Evolutionary conservation across 164 flowering plant genomes (phyloP).

Genomic region (Dillenia turbinata): DNA sequence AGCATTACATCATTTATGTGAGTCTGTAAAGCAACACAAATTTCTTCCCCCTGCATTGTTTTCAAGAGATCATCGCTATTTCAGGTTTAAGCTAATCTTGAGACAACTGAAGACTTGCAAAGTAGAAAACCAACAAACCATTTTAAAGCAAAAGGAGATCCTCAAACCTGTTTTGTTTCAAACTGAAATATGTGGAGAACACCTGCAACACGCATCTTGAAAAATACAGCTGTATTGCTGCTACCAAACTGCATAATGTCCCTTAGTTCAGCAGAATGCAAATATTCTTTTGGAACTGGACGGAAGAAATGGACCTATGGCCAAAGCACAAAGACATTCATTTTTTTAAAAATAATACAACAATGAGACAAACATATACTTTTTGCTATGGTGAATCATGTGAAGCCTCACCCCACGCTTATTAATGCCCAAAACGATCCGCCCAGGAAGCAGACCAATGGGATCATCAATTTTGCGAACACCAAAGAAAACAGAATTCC

Average conservation of each 20-base stretch:
- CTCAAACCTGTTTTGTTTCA: conserved; percentile 91
- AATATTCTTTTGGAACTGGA: conserved; percentile 98
- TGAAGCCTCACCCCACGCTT: conserved; percentile 76
- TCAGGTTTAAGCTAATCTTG: background rate
- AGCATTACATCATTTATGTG: conserved; percentile 99
- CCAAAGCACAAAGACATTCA: conserved; percentile 8
- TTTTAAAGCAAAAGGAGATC: background rate
- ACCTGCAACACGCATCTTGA: conserved; percentile 99
- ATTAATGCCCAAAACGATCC: conserved; percentile 85
- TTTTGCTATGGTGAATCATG: conserved; percentile 10
- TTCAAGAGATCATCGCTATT: background rate
- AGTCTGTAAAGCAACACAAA: conserved; percentile 98
- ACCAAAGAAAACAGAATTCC: conserved; percentile 89
- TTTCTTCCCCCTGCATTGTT: conserved; percentile 84
- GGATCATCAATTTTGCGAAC: conserved; percentile 99
- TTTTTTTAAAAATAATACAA: background rate
- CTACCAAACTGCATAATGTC: conserved; percentile 99
- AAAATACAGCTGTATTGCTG: conserved; percentile 97
- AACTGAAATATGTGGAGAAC: conserved; percentile 98
- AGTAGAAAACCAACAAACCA: background rate
- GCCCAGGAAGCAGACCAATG: conserved; percentile 97
- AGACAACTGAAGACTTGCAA: background rate
- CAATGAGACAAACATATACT: background rate
- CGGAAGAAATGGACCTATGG: conserved; percentile 96
- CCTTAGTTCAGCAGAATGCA: conserved; percentile 97